Evolutionary conservation across 23 red algal species (phyloP), one percentile per base, ranked within the genome.

Genomic region (Pyropia yezoensis): DNA sequence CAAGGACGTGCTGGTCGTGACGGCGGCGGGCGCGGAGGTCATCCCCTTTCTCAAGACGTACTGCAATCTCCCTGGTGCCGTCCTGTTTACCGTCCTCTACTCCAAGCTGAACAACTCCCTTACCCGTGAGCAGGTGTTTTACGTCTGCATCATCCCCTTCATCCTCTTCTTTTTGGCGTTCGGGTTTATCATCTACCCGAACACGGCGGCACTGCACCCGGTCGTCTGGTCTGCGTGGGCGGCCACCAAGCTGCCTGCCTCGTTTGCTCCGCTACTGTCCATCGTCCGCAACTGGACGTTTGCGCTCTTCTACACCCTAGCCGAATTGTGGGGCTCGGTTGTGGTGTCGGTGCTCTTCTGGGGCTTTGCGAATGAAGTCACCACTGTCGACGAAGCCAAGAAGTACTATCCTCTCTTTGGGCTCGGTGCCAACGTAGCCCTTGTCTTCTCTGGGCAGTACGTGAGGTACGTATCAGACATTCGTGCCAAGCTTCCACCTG

Each of bases 31-130:
- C 54, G 92, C 92, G 18, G 92, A 96, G 69, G 90, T 96, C 39
- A 96, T 96, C 49, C 92, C 92, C 1, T 96, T 89, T 75, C 70
- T 96, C 23, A 96, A 96, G 82, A 96, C 92, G 28, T 96, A 96
- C 68, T 87, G 82, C 58, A 96, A 96, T 52, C 73, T 96, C 29
- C 92, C 92, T 13, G 92, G 84, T 32, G 92, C 92, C 8, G 80
- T 96, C 52, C 52, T 89, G 62, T 96, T 96, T 71, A 96, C 92
- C 12, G 49, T 96, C 26, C 22, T 66, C 9, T 96, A 96, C 82
- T 89, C 92, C 27, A 90, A 89, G 25, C 54, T 96, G 62, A 79
- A 78, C 63, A 96, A 96, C 53, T 26, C 54, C 53, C 63, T 96
- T 28, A 85, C 85, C 15, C 54, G 84, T 25, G 92, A 96, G 60